Evolutionary conservation across 768 basidiomycete genomes (phyloP), one percentile per base, ranked within the genome.

Genomic region (Lanmaoa rubissima): DNA sequence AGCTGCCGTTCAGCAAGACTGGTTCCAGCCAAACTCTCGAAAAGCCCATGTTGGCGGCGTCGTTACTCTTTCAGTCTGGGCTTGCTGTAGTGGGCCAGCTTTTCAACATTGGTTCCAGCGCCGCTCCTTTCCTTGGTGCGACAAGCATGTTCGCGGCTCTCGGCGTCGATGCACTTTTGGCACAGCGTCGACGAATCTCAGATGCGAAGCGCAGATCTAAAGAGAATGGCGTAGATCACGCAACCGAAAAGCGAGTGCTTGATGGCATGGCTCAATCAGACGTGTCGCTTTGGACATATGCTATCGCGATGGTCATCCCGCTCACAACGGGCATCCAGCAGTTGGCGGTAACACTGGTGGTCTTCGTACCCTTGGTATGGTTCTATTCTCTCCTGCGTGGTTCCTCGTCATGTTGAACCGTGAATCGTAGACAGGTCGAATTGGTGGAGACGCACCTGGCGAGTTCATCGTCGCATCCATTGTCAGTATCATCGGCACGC

Each of bases 381-480:
- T 24, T 48, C 28, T 14, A 17, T 8, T 11, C 17, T 1, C 8
- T 72, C 19, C 21, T 49, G 21, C 8, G n/a, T 51, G 19, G 13
- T 7, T 47, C 42, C 12, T 36, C 54, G 47, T 53, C 9, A 10
- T 46, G 46, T 46, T 64, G 57, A 58, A 39, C 28, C 4, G n/a
- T 45, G 14, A 14, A 41, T 47, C 47, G 7, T 61, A 91, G 88
- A 92, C 90, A 0, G 94, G 94, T 21, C 83, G 93, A 9, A 82
- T 89, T 48, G 92, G 92, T 35, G 81, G 78, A 36, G 87, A 90
- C 39, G 92, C 88, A 0, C 95, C 96, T 0, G 86, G 87, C 2
- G 96, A 98, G 59, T 83, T 89, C 66, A 87, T 98, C 65, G 88
- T 98, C 38, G 94, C 92, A 0, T 83, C 85, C 4, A 82, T 95